phyloP scores from a whole-genome alignment of 306 rosid species.

The Cicer pinnatifidum region DNA sequence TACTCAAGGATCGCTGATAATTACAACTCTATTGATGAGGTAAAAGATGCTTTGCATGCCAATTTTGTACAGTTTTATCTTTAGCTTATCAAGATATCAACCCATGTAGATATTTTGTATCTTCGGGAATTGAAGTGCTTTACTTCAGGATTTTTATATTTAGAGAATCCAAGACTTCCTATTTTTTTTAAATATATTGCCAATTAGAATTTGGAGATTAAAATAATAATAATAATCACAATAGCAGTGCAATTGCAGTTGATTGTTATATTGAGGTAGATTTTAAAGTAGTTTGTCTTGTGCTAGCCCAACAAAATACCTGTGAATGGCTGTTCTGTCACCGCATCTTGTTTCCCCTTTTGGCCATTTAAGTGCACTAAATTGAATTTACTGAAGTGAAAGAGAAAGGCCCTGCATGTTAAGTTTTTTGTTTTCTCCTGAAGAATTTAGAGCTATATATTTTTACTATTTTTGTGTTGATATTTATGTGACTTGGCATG shows the following conservation, averaged over 20 bases:
- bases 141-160: neutral
- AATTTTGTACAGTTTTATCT: conserved; percentile 2
- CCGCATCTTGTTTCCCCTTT: conserved; percentile 15
- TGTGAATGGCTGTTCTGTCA: neutral
- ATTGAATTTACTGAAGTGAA: conserved; percentile 34
- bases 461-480: conserved; percentile 14
- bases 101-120: neutral
- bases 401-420: conserved; percentile 7
- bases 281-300: neutral
- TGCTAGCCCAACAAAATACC: conserved; percentile 9
- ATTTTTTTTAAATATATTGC: neutral
- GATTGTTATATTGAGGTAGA: conserved; percentile 11
- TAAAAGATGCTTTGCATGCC: conserved; percentile 44
- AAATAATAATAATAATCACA: neutral
- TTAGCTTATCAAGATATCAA: conserved; percentile 22
- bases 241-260: neutral
- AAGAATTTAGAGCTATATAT: conserved; percentile 20
- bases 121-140: conserved; percentile 13
- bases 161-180: neutral
- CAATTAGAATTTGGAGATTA: neutral
- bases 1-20: conserved; percentile 83
- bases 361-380: neutral
- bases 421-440: neutral
- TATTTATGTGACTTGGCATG: conserved; percentile 19
- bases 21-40: conserved; percentile 77